Evolutionary conservation across 164 flowering plant genomes (phyloP), one percentile per base, ranked within the genome.

Genomic region (Vitis rotundifolia): DNA sequence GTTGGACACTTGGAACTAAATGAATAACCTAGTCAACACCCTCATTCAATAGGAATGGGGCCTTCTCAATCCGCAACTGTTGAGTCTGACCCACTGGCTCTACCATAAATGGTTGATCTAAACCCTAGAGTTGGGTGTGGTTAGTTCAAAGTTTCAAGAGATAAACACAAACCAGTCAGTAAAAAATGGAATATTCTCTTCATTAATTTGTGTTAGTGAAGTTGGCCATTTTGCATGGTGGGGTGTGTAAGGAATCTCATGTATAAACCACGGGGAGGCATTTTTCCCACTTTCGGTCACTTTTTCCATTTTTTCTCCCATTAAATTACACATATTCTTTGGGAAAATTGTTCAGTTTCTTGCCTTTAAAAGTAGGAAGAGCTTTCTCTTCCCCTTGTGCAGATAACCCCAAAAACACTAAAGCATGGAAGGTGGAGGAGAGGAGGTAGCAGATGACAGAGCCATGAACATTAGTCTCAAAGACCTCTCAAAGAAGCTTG

Each of bases 401-500:
- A 59, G 26, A 22, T 22, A 22, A 57, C 52, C 16, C 70, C 48
- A 31, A 28, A 22, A 31, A 55, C 11, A 52, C 15, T 5, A 15
- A 56, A 53, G 31, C 31, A 76, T 75, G 72, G 70, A 69, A 69
- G 69, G 74, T 49, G 78, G 15, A 64, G 13, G 69, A 63, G 75
- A 61, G 18, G 57, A n/a, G 9, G 69, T 11, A 49, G 71, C 31
- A 56, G 68, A 58, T 29, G 76, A 59, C 28, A 48, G 48, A 52
- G 74, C 49, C n/a, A 49, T 66, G 73, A 82, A 86, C 11, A 70
- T 83, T n/a, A 76, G 86, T 49, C 71, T 88, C 4, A 85, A 82
- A 57, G 92, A 86, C 0, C 84, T 88, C 37, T 82, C 85, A 7
- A 75, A 28, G 73, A 79, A 80, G 72, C 90, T 86, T 49, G 88